These are phyloP conservation scores for Flaveria floridana DNA, from an alignment of 140 eudicot species.

Conservation along the genomic window DNA sequence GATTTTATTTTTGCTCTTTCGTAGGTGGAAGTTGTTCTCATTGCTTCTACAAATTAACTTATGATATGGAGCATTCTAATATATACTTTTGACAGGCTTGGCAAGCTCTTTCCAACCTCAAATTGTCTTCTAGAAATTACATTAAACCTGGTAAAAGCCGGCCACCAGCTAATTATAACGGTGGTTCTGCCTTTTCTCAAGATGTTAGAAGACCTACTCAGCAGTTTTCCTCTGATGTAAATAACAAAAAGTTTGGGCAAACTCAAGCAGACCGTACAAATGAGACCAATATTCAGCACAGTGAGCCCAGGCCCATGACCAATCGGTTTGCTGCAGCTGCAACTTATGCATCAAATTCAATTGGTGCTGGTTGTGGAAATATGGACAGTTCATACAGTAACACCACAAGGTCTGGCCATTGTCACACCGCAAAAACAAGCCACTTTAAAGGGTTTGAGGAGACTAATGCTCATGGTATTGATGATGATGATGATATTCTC, in stretches of 20 bases:
- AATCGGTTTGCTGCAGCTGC: slow-evolving; percentile 32
- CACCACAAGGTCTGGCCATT: slow-evolving; percentile 33
- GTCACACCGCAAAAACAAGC: slow-evolving; percentile 33
- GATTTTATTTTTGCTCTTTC: slow-evolving; percentile 5
- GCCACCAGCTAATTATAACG: slow-evolving; percentile 48
- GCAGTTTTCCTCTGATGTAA: slow-evolving; percentile 34
- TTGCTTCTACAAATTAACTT: slow-evolving; percentile 1
- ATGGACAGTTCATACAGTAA: slow-evolving; percentile 35
- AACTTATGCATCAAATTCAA: slow-evolving; percentile 30
- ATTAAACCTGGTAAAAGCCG: slow-evolving; percentile 70
- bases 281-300: slow-evolving; percentile 28
- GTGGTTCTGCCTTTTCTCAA: slow-evolving; percentile 34
- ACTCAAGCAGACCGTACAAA: slow-evolving; percentile 31
- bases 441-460: slow-evolving; percentile 38
- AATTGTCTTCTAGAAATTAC: slow-evolving; percentile 63
- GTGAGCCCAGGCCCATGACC: slow-evolving; percentile 33
- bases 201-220: slow-evolving; percentile 41
- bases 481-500: slow-evolving; percentile 85
- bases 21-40: slow-evolving; percentile 6
- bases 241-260: slow-evolving; percentile 30
- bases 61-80: slow-evolving; percentile 11
- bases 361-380: slow-evolving; percentile 37
- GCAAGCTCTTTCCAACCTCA: slow-evolving; percentile 69
- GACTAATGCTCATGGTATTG: slow-evolving; percentile 43
- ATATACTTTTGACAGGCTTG: slow-evolving; percentile 64